These are phyloP conservation scores for Pythium coloratum DNA, from an alignment of 352 stramenopile species.

Conservation along the genomic window DNA sequence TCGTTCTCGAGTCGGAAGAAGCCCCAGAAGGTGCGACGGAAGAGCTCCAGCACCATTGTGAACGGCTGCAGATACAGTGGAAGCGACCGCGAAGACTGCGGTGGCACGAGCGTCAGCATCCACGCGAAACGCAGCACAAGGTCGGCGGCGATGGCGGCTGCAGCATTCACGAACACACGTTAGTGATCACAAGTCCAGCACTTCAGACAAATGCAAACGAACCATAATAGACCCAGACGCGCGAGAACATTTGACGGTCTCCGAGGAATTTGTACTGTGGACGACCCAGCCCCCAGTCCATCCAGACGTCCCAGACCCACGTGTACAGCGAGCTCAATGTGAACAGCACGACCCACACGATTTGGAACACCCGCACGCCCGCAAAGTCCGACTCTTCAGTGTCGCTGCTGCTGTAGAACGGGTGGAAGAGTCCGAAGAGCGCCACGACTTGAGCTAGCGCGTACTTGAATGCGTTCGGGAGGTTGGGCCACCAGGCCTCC, in stretches of 20 bases:
- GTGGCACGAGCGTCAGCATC: constrained; percentile 80
- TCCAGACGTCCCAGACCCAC: constrained; percentile 85
- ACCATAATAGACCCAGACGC: constrained; percentile 78
- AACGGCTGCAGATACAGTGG: constrained; percentile 82
- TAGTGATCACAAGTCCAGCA: background rate
- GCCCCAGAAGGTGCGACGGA: constrained; percentile 85
- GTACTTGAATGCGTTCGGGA: constrained; percentile 97
- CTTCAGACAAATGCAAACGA: background rate
- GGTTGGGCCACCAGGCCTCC: constrained; percentile 93
- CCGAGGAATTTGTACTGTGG: constrained; percentile 79
- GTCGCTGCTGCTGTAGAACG: constrained; percentile 51
- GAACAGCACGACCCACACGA: constrained; percentile 79
- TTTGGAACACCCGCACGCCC: constrained; percentile 39
- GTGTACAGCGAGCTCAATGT: constrained; percentile 80
- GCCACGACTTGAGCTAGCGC: constrained; percentile 80
- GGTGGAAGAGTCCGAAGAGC: constrained; percentile 87
- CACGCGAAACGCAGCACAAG: constrained; percentile 83
- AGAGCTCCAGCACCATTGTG: constrained; percentile 84
- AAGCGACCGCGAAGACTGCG: constrained; percentile 52
- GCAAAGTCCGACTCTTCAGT: constrained; percentile 22
- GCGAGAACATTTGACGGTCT: constrained; percentile 84
- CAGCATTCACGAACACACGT: background rate
- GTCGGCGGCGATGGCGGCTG: constrained; percentile 69
- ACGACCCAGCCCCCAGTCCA: constrained; percentile 84
- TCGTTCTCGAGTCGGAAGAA: constrained; percentile 88